A percentile compares a stretch with the other conserved stretches of the same genome.
Evolutionary conservation across 2,329 filamentous ascomycete genomes (phyloP).

Genomic region (Juglanconis oblonga): DNA sequence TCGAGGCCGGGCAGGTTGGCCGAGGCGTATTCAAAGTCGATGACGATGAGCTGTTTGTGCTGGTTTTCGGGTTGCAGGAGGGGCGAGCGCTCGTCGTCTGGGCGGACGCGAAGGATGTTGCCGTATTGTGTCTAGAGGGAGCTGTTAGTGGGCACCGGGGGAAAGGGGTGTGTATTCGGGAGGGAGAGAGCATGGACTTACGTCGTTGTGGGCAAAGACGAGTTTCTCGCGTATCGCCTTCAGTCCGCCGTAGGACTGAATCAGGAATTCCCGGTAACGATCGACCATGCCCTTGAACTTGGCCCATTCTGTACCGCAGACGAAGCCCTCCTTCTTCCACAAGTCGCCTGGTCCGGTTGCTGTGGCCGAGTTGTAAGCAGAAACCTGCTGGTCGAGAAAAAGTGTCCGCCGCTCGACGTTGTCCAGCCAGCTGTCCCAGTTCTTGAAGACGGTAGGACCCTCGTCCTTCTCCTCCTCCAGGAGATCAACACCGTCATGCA

Average conservation of each 20-base stretch:
- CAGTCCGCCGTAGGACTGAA: slow-evolving; percentile 65
- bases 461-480: slow-evolving; percentile 72
- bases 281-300: slow-evolving; percentile 72
- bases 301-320: slow-evolving; percentile 82
- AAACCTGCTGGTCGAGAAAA: slow-evolving; percentile 42
- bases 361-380: slow-evolving; percentile 16
- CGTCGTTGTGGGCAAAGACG: slow-evolving; percentile 97
- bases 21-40: slow-evolving; percentile 96
- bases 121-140: slow-evolving; percentile 83
- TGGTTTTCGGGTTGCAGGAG: slow-evolving; percentile 85
- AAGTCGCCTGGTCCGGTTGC: slow-evolving; percentile 32
- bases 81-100: slow-evolving; percentile 73
- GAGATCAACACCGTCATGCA: slow-evolving; percentile 90
- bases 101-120: slow-evolving; percentile 78
- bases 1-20: slow-evolving; percentile 84
- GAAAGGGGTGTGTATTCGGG: not conserved
- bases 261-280: slow-evolving; percentile 74
- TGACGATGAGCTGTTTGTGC: slow-evolving; percentile 94
- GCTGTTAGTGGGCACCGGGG: not conserved
- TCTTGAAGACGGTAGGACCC: slow-evolving; percentile 82
- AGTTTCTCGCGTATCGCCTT: slow-evolving; percentile 69
- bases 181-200: slow-evolving; percentile 44
- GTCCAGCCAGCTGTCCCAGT: slow-evolving; percentile 90
- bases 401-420: slow-evolving; percentile 60
- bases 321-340: slow-evolving; percentile 70